phyloP scores from a whole-genome alignment of 768 basidiomycete species.

The Dacryopinax spathularia region DNA sequence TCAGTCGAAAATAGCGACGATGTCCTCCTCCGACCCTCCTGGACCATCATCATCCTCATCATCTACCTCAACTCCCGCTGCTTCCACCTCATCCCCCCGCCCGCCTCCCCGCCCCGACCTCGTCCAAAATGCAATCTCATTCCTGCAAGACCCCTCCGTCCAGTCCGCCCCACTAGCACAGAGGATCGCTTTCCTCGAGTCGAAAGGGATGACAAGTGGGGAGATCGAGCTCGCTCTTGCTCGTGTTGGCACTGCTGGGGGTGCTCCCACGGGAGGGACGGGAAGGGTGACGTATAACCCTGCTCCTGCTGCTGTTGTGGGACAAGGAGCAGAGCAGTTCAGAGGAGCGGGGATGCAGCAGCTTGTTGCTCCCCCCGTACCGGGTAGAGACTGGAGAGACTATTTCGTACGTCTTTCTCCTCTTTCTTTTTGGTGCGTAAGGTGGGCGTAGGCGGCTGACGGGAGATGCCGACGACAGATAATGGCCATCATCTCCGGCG shows the following conservation, averaged over 20 bases:
- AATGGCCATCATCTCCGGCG: conserved; percentile 79
- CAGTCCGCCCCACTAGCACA: conserved; percentile 67
- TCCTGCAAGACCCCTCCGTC: conserved; percentile 76
- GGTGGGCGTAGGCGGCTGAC: conserved; percentile 6
- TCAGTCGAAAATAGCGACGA: neutral
- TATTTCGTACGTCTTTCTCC: conserved; percentile 59
- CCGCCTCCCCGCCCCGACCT: conserved; percentile 41
- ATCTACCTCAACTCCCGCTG: neutral
- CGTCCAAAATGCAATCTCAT: conserved; percentile 65
- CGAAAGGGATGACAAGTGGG: conserved; percentile 67
- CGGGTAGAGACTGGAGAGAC: conserved; percentile 87
- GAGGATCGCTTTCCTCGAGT: conserved; percentile 85
- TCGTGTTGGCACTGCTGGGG: neutral
- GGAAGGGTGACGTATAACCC: neutral
- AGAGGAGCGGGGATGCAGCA: conserved; percentile 8
- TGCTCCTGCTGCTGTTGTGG: conserved; percentile 6
- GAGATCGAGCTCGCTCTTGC: conserved; percentile 77
- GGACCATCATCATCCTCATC: neutral
- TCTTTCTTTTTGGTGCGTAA: conserved; percentile 15
- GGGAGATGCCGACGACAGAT: conserved; percentile 41
- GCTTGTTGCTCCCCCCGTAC: conserved; percentile 30
- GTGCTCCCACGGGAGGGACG: neutral
- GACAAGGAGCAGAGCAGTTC: conserved; percentile 11
- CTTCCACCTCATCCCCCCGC: no score
- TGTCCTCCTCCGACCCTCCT: neutral